Percentiles rank a stretch among this genome's conserved stretches.
Conservation (phyloP, 805 yeast genomes). For the Yarrowia phangngaensis region DNA sequence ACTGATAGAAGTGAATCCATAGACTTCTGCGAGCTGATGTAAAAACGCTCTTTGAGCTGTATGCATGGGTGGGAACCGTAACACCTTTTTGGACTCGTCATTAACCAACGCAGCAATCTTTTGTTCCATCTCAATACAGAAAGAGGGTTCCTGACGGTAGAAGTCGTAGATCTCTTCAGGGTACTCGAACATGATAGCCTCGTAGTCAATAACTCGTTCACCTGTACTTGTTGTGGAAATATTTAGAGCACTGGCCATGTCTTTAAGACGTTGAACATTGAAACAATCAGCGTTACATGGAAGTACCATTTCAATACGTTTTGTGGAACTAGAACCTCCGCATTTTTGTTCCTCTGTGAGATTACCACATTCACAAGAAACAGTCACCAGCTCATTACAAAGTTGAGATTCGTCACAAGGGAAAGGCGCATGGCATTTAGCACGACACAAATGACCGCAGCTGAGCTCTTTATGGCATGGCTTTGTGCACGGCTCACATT, state of each 20-base stretch:
- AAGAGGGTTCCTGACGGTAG: constrained; percentile 54
- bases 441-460: constrained; percentile 68
- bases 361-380: constrained; percentile 66
- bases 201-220: constrained; percentile 31
- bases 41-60: constrained; percentile 64
- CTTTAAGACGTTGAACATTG: constrained; percentile 54
- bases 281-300: constrained; percentile 73
- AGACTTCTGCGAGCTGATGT: constrained; percentile 61
- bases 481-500: constrained; percentile 60
- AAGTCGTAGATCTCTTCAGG: constrained; percentile 44
- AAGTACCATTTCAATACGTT: constrained; percentile 42
- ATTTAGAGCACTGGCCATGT: constrained; percentile 60
- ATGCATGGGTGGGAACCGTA: constrained; percentile 72
- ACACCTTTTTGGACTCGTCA: constrained; percentile 39
- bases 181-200: constrained; percentile 29
- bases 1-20: constrained; percentile 59
- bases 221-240: constrained; percentile 37
- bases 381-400: constrained; percentile 45
- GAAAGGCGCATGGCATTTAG: constrained; percentile 59
- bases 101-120: constrained; percentile 50
- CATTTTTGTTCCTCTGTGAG: constrained; percentile 50
- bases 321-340: constrained; percentile 45
- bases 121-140: constrained; percentile 66
- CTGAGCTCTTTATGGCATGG: constrained; percentile 51
- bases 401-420: constrained; percentile 49